A percentile compares a stretch with the other conserved stretches of the same genome.
These are phyloP conservation scores for Aureobasidium sp. DNA, from an alignment of 2,329 filamentous ascomycete species.

Conservation along the genomic window DNA sequence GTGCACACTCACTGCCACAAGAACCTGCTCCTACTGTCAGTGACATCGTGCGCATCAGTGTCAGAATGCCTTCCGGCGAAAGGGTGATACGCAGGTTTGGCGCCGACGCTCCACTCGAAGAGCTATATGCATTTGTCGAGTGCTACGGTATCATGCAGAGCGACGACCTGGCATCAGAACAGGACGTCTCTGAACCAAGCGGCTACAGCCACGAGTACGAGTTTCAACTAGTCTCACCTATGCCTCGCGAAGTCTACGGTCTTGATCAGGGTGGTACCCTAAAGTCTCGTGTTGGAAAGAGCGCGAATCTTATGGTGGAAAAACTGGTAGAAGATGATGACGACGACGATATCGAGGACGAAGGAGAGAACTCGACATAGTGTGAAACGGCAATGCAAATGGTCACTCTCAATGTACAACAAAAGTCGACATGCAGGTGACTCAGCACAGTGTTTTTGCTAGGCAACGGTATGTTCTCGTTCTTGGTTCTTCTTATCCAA, in stretches of 20 bases:
- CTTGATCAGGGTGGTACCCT: slow-evolving; percentile 58
- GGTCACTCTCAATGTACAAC: neutral
- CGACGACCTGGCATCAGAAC: slow-evolving; percentile 26
- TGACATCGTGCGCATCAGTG: slow-evolving; percentile 61
- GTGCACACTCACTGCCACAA: slow-evolving; percentile 53
- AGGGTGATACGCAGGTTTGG: slow-evolving; percentile 70
- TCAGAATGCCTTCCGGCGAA: slow-evolving; percentile 56
- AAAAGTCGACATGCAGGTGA: neutral
- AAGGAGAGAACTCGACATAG: slow-evolving; percentile 14
- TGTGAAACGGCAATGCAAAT: neutral
- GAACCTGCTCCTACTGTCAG: slow-evolving; percentile 60
- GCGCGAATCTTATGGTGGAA: slow-evolving; percentile 86
- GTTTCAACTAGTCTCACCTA: slow-evolving; percentile 77
- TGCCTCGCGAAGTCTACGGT: slow-evolving; percentile 76
- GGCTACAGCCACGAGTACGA: slow-evolving; percentile 71
- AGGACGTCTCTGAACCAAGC: slow-evolving; percentile 45
- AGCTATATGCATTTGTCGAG: slow-evolving; percentile 93
- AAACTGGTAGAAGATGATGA: slow-evolving; percentile 45
- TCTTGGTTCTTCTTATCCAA: neutral
- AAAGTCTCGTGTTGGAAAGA: slow-evolving; percentile 65
- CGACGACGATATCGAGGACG: slow-evolving; percentile 40
- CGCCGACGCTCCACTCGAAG: slow-evolving; percentile 63
- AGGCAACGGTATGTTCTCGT: neutral
- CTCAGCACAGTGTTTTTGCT: neutral
- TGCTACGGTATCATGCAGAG: slow-evolving; percentile 62